Base-by-base conservation (phyloP, 371 early-diverging fungal genomes). In the Lichtheimia ramosa region DNA sequence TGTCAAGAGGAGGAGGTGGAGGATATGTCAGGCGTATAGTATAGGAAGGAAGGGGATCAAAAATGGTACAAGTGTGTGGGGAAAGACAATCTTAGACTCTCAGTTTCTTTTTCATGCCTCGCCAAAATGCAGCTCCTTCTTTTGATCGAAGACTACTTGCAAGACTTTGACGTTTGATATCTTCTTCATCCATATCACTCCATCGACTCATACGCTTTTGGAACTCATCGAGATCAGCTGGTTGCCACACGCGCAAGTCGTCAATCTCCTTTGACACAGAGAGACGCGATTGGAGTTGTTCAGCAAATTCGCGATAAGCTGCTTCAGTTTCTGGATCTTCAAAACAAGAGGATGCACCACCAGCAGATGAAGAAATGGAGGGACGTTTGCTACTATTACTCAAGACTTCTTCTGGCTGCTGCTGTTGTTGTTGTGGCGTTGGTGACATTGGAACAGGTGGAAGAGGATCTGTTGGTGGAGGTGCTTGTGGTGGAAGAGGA, bases 51-150 rank as follows among this genome's bases (percentile, higher is more conserved):
- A 14, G 15, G 21, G 18, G 5, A 4, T n/a, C 21, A 14, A 27
- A 55, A 1, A 24, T 40, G 13, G n/a, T 10, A 43, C 13, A n/a
- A 41, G 27, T 54, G 54, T 7, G n/a, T 51, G 51, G 25, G 18
- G 25, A n/a, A n/a, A 3, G 4, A 25, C 15, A 13, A 1, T 41
- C 20, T 61, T 56, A 68, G 18, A 68, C 68, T 16, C 68, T 39
- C 25, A 68, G 55, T 42, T 68, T 68, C 63, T 68, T 68, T 24
- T 68, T 68, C 68, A 68, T 68, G 50, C 63, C 68, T 50, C 58
- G 25, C 68, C 68, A 68, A 48, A 68, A 68, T 16, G 66, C 55
- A 15, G 54, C 48, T 18, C 56, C 57, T 27, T 61, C 65, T 24
- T 59, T 61, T n/a, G 51, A 43, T 15, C 41, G 39, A 16, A 51